Evolutionary conservation across 2,329 filamentous ascomycete species (phyloP), one percentile per base, ranked within the genome.

Genomic region (Pseudogymnoascus sp.): DNA sequence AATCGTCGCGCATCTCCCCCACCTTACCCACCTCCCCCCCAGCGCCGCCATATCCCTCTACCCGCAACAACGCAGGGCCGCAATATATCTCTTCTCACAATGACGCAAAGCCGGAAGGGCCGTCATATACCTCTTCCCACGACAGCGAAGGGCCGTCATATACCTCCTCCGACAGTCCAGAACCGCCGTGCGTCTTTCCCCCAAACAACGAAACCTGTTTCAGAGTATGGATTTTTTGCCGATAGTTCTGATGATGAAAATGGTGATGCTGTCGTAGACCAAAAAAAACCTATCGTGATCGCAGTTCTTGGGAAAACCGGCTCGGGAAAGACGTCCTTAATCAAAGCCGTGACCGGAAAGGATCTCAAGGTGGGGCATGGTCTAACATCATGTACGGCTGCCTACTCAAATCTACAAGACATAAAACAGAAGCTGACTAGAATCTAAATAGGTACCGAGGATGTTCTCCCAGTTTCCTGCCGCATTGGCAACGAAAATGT

Each of bases 221-320:
- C 3, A 2, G 42, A 49, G 23, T 28, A 16, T 11, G 23, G 11
- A 2, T 16, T 49, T 16, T 49, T 25, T 28, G 14, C 12, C 2
- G 42, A 30, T 30, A 28, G 12, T 4, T 49, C 23, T 4, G 23
- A 49, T 28, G 6, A 23, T n/a, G 55, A 5, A 38, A n/a, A 36
- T 38, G 19, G 63, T 11, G 64, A 64, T 19, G 65, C 62, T 30
- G 66, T 52, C 1, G 72, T 75, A 1, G 69, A 72, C 23, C 1
- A 4, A 9, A 49, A 25, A 45, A 45, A 49, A 30, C 14, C 42
- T 16, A 28, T 49, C 42, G 58, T 68, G 38, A 75, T 76, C 35
- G 75, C 74, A 1, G 72, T 78, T 0, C 74, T 78, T 70, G 77
- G 77, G 1, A 66, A 76, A 30, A 78, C 76, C 0, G 77, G 77